Conservation (phyloP, 1,139 yeast species). For the Magnusiomyces suaveolens region DNA sequence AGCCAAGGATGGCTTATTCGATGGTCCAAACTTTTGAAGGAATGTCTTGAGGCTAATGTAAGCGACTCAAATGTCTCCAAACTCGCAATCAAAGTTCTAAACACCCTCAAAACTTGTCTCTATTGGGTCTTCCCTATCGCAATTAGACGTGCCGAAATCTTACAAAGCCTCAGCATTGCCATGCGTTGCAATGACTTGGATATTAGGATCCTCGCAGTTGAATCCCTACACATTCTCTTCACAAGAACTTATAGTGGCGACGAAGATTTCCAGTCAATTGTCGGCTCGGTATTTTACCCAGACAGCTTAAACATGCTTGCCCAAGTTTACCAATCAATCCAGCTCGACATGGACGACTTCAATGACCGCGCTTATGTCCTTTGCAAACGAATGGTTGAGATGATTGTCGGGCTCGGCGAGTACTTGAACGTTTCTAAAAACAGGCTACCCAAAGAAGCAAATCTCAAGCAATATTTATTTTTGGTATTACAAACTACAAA, state of each 20-base stretch:
- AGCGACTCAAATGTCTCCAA: slow-evolving; percentile 32
- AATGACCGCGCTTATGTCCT: slow-evolving; percentile 74
- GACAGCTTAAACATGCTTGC: slow-evolving; percentile 62
- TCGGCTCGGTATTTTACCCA: slow-evolving; percentile 66
- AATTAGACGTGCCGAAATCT: slow-evolving; percentile 55
- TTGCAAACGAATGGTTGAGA: slow-evolving; percentile 81
- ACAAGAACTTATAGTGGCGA: slow-evolving; percentile 65
- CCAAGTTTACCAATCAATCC: slow-evolving; percentile 53
- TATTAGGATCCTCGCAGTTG: slow-evolving; percentile 76
- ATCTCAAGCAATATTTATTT: slow-evolving; percentile 53
- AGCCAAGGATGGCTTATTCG: slow-evolving; percentile 78
- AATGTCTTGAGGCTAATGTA: slow-evolving; percentile 27
- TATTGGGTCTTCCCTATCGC: slow-evolving; percentile 84
- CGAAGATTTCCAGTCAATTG: slow-evolving; percentile 68
- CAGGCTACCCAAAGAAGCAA: slow-evolving; percentile 41
- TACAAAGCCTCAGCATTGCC: slow-evolving; percentile 56
- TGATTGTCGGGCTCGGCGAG: slow-evolving; percentile 84
- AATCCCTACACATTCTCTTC: slow-evolving; percentile 79
- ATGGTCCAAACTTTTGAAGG: slow-evolving; percentile 61
- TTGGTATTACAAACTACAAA: slow-evolving; percentile 72
- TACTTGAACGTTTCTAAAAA: slow-evolving; percentile 42
- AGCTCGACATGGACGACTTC: slow-evolving; percentile 61
- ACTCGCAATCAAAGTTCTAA: slow-evolving; percentile 59
- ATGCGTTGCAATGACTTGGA: slow-evolving; percentile 52
- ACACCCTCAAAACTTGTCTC: slow-evolving; percentile 78